Conservation (phyloP, 768 basidiomycete genomes). For the Royoungia palumana region DNA sequence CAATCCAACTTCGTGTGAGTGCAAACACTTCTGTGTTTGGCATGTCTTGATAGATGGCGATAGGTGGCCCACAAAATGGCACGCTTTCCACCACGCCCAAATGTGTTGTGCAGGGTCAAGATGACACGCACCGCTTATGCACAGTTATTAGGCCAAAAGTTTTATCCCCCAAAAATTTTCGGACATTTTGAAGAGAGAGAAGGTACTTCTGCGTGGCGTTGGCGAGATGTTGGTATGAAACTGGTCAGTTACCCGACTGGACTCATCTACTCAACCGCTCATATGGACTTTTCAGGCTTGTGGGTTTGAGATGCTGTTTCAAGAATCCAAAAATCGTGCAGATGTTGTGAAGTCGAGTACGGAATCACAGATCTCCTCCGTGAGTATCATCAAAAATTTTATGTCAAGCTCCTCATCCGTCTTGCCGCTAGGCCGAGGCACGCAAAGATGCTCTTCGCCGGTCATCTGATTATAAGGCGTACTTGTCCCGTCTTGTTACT, state of each 20-base stretch:
- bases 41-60: constrained; percentile 4
- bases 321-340: constrained; percentile 68
- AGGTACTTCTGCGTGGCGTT: constrained; percentile 65
- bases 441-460: constrained; percentile 64
- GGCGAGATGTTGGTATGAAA: constrained; percentile 91
- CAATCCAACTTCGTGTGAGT: constrained; percentile 80
- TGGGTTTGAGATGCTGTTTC: constrained; percentile 96
- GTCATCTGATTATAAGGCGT: constrained; percentile 65
- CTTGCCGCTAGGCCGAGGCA: constrained; percentile 49
- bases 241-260: constrained; percentile 49
- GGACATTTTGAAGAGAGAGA: constrained; percentile 66
- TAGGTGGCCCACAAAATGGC: constrained; percentile 88
- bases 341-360: constrained; percentile 34
- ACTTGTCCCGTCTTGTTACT: constrained; percentile 60
- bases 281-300: constrained; percentile 56
- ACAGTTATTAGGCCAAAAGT: constrained; percentile 86
- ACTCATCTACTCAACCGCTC: not conserved
- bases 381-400: constrained; percentile 29
- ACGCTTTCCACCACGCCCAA: constrained; percentile 76
- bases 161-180: constrained; percentile 88
- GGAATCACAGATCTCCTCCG: constrained; percentile 45
- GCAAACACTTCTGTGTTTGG: not conserved
- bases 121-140: constrained; percentile 94
- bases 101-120: constrained; percentile 56
- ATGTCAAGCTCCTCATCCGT: not conserved